Evolutionary conservation across 2,329 filamentous ascomycete genomes (phyloP), one percentile per base, ranked within the genome.

Genomic region (Aspergillus brasiliensis): DNA sequence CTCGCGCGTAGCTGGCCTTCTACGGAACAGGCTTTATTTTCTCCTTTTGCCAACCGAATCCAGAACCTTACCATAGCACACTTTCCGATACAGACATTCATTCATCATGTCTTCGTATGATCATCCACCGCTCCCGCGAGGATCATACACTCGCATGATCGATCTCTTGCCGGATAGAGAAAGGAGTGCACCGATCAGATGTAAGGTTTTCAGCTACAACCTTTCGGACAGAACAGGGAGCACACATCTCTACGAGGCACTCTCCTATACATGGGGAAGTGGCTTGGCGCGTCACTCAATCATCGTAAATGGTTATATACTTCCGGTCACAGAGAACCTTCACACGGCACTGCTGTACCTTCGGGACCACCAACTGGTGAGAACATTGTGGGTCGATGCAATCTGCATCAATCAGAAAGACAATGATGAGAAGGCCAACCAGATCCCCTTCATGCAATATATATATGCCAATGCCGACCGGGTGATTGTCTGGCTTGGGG

Each of bases 201-300:
- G 54, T 5, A 2, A 17, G 13, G 27, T 56, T 5, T 10, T 56
- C 19, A n/a, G 38, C 19, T 49, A 56, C 17, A 15, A 28, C 21
- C 28, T 56, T 11, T 31, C 42, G 6, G 23, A n/a, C n/a, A n/a
- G n/a, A n/a, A n/a, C n/a, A n/a, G n/a, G n/a, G n/a, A n/a, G n/a
- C n/a, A n/a, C n/a, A n/a, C 42, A 56, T 44, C 25, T 56, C 8
- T 56, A 56, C 13, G 42, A 56, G 17, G 54, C 54, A 3, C 42
- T 56, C 0, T 56, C 54, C 17, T 56, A 56, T 25, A 37, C 38
- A 13, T 54, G 51, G 38, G 51, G 51, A n/a, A n/a, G n/a, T n/a
- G n/a, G n/a, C n/a, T n/a, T n/a, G n/a, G n/a, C n/a, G 25, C 11
- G 15, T 3, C 21, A 31, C 3, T 10, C 21, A 8, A 34, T 54